Evolutionary conservation across 306 rosid genomes (phyloP), one percentile per base, ranked within the genome.

Genomic region (Echinosophora koreensis): DNA sequence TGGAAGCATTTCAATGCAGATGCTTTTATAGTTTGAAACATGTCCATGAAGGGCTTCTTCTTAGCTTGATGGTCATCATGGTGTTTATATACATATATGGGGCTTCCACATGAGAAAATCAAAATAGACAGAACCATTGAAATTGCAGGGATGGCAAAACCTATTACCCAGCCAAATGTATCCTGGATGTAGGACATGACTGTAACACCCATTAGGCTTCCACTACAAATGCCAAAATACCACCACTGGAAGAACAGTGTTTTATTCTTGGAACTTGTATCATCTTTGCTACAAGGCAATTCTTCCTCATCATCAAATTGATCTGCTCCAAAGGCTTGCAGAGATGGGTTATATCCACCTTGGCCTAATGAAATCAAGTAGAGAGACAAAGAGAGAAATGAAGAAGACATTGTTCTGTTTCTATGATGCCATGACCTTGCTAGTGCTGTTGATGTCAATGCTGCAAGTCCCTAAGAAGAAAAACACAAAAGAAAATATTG

Each of bases 151-250:
- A 95, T 89, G 14, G 97, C 90, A 63, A 95, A 92, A 2, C 97
- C 99, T 28, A 88, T 41, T 3, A 95, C 93, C 99, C 99, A 92
- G 6, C 99, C 97, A 51, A 87, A 87, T 6, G 90, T 92, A 27
- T 95, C 99, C 81, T 95, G 99, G 54, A 95, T 88, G 80, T 95
- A 95, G 49, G 97, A 95, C 99, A 90, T 92, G 51, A 92, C 69
- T 2, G 96, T 90, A 55, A 95, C 92, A 5, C 99, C 97, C 84
- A 90, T 62, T 15, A 95, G 82, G 80, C 96, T 88, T 66, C 99
- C 99, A 72, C 82, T 82, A 47, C 99, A 95, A 17, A 95, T 79
- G 2, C 97, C 99, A 70, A 95, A 89, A 77, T 95, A 95, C 99
- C 97, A 92, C 87, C 94, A 90, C 9, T 88, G 92, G 62, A 92